Conservation (phyloP, 352 stramenopile genomes). For the Globisporangium sylvaticum region DNA sequence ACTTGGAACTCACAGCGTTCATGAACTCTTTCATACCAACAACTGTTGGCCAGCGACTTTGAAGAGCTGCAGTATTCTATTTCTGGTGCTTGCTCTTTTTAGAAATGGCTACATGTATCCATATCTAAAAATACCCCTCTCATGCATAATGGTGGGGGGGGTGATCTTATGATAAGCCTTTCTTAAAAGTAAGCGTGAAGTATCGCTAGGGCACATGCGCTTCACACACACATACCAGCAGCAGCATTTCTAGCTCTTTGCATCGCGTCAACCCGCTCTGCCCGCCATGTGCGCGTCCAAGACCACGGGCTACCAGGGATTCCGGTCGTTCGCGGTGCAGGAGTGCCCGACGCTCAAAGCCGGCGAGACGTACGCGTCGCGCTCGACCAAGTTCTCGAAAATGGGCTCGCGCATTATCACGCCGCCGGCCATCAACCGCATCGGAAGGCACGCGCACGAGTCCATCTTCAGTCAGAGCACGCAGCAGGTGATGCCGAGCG, state of each 20-base stretch:
- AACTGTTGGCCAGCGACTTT: too few relatives aligned
- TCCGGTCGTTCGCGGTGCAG: conserved; percentile 64
- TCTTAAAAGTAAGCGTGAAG: too few relatives aligned
- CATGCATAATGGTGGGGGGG: too few relatives aligned
- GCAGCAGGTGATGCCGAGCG: conserved; percentile 37
- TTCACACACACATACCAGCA: too few relatives aligned
- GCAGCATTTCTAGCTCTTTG: too few relatives aligned
- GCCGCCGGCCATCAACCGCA: conserved; percentile 48
- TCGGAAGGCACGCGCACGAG: conserved; percentile 49
- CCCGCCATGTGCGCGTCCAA: conserved; percentile 36
- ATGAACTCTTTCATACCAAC: too few relatives aligned
- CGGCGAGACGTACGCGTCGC: conserved; percentile 59
- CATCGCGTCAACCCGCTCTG: not conserved
- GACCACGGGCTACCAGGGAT: conserved; percentile 75
- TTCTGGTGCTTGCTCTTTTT: not conserved
- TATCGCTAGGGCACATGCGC: not conserved
- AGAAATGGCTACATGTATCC: not conserved
- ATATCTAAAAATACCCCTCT: not conserved
- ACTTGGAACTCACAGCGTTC: too few relatives aligned
- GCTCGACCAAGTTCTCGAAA: conserved; percentile 71
- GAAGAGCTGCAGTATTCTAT: too few relatives aligned
- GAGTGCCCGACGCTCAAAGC: conserved; percentile 74
- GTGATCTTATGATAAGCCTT: too few relatives aligned
- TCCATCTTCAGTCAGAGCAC: conserved; percentile 43
- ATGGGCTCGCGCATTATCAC: conserved; percentile 73